Base-by-base conservation (phyloP, 228 moss, liverwort and hornwort genomes). In the Sphagnum magellanicum region DNA sequence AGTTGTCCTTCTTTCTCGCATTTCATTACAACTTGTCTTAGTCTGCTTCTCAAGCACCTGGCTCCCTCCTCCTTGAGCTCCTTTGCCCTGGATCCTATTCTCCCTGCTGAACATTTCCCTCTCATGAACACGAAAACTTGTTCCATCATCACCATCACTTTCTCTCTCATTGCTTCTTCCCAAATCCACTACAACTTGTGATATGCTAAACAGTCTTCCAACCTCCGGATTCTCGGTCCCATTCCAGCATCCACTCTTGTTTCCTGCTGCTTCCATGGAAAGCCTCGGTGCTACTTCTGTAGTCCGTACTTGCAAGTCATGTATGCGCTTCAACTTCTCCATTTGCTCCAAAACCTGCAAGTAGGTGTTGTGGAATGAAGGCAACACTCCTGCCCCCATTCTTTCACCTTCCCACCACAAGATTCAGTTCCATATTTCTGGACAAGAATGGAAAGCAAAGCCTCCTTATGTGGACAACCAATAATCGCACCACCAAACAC, bases 231-330 rank as follows among this genome's bases (percentile, higher is more conserved):
- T 16, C 6, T 61, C 61, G 16, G 12, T 61, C 61, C 11, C 61
- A 13, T 10, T 16, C 61, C 16, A 16, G 15, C 6, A 61, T 4
- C 49, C 48, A 49, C 46, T 64, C 48, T 63, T 10, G 47, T 48
- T 7, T 64, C 64, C 64, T 48, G 46, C 64, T 48, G 46, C 64
- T 64, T 64, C 64, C 64, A 64, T 4, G 47, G 49, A 49, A 47
- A 50, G 10, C 14, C 4, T 64, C 8, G 61, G 61, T 5, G 47
- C 7, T 8, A 9, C 48, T 14, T 64, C 50, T 13, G 46, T 6
- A 9, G 64, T 8, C 49, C 48, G 64, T 4, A 5, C 0, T 64
- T 64, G 64, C 48, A 12, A 46, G 49, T 4, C 14, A 13, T 64
- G 64, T 13, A 64, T 49, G 48, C 48, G 47, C 14, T 64, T 64